These are phyloP conservation scores for Penicillium soppii DNA, from an alignment of 495 filamentous ascomycete genomes.

Conservation along the genomic window DNA sequence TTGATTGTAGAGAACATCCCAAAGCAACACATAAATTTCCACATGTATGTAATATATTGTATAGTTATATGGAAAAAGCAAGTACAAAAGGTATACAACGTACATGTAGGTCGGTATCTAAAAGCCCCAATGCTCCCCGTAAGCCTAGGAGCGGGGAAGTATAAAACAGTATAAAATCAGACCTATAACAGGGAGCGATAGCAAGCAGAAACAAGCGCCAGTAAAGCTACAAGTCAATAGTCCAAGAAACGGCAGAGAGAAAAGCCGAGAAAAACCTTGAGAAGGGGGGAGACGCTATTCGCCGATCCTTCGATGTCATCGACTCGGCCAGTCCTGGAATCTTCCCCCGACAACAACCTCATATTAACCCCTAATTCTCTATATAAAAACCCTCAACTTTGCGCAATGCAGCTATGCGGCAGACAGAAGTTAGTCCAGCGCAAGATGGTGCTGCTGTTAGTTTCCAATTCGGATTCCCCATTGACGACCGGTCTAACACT, in stretches of 20 bases:
- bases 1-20: too few relatives aligned
- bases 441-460: conserved; percentile 95
- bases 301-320: conserved; percentile 46
- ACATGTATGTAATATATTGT: too few relatives aligned
- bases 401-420: conserved; percentile 53
- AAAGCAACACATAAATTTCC: too few relatives aligned
- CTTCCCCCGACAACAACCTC: conserved; percentile 19
- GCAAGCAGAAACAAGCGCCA: too few relatives aligned
- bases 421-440: conserved; percentile 83
- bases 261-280: conserved; percentile 10
- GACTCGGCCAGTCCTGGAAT: conserved; percentile 36
- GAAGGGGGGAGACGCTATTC: conserved; percentile 37
- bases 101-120: too few relatives aligned
- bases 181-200: too few relatives aligned
- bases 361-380: neutral
- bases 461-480: conserved; percentile 25
- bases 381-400: neutral
- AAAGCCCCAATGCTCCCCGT: too few relatives aligned
- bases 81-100: too few relatives aligned
- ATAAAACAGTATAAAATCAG: too few relatives aligned
- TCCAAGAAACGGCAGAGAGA: neutral
- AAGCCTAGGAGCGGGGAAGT: too few relatives aligned
- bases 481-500: conserved; percentile 15
- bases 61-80: too few relatives aligned
- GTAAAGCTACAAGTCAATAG: too few relatives aligned